A percentile compares a stretch with the other conserved stretches of the same genome.
These are phyloP conservation scores for Solanum medicagineum DNA, from an alignment of 257 asterid species.

Conservation along the genomic window DNA sequence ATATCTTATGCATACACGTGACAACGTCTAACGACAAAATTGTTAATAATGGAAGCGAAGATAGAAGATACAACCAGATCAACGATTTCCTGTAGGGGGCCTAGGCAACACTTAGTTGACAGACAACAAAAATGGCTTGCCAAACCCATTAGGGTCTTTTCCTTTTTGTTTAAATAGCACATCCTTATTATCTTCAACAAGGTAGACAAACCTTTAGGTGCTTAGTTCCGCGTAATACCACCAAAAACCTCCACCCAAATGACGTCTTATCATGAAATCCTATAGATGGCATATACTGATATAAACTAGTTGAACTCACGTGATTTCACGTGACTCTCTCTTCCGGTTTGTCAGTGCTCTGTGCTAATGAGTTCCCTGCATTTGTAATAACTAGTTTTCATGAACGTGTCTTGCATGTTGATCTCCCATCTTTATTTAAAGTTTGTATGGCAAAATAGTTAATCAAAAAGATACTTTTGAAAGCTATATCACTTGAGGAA, in stretches of 20 bases:
- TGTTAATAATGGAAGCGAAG: background rate
- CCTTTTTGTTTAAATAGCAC: background rate
- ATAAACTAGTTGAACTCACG: too few species aligned
- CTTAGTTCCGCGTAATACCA: background rate
- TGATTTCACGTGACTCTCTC: too few species aligned
- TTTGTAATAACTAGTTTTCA: too few species aligned
- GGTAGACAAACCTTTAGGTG: background rate
- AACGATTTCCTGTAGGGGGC: too few species aligned
- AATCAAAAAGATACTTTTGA: too few species aligned
- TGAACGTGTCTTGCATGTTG: too few species aligned
- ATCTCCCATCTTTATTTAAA: too few species aligned
- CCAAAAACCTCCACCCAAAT: background rate
- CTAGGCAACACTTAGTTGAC: too few species aligned
- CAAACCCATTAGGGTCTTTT: background rate
- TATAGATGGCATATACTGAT: background rate
- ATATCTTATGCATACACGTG: background rate
- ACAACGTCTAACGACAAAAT: background rate
- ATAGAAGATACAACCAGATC: background rate
- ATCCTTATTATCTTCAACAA: background rate
- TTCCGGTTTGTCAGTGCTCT: too few species aligned
- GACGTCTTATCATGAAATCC: background rate
- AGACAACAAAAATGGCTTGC: background rate
- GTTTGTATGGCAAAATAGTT: too few species aligned
- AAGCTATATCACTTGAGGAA: too few species aligned
- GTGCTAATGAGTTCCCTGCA: too few species aligned